phyloP scores from a whole-genome alignment of 176 grass and related monocot genomes.

The Tillandsia leiboldiana region DNA sequence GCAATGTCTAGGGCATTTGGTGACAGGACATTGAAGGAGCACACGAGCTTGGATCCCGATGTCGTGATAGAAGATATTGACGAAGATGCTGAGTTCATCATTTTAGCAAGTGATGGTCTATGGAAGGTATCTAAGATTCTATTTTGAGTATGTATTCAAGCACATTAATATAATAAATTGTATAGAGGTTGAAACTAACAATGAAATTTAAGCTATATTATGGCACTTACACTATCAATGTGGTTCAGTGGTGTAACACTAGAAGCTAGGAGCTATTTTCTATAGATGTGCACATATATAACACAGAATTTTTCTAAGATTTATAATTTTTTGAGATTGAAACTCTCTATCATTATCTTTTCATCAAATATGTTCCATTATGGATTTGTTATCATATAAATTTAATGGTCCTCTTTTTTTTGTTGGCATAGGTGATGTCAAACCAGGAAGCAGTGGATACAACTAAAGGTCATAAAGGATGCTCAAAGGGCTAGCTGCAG shows the following conservation, averaged over 20 bases:
- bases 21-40: conserved; percentile 47
- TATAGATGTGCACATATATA: no score
- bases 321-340: no score
- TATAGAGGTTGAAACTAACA: no score
- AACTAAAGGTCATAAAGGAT: conserved; percentile 13
- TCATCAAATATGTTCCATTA: not conserved
- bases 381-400: not conserved
- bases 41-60: conserved; percentile 51
- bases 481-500: conserved; percentile 24
- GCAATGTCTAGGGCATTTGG: conserved; percentile 54
- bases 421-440: conserved; percentile 33
- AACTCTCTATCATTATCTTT: no score
- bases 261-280: no score
- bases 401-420: not conserved
- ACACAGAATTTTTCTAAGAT: no score
- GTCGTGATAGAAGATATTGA: conserved; percentile 36
- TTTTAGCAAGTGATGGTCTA: conserved; percentile 56
- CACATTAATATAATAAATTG: no score
- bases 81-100: conserved; percentile 32
- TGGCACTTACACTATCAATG: no score
- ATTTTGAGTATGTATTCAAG: no score
- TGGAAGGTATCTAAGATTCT: conserved; percentile 27
- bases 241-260: no score
- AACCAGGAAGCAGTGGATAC: conserved; percentile 42
- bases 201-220: no score